Conservation (phyloP, 148 eudicot genomes). For the Silene latifolia region DNA sequence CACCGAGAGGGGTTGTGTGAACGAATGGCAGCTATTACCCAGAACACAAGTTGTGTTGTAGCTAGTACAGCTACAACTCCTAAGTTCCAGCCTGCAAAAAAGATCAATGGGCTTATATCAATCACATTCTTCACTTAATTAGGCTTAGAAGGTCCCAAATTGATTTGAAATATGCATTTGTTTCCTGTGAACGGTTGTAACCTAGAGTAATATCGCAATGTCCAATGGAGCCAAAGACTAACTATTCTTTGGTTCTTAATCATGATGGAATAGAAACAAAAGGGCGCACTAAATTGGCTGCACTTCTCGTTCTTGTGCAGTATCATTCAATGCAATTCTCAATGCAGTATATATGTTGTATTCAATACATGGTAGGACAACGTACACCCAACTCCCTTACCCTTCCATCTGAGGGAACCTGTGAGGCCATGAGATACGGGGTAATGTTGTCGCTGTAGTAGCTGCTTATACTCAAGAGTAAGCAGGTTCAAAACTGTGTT, state of each 20-base stretch:
- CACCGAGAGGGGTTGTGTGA: slow-evolving; percentile 53
- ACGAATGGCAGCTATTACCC: slow-evolving; percentile 51
- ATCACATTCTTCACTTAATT: too few species aligned
- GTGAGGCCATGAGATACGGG: neutral
- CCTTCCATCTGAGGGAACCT: neutral
- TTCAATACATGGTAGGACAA: neutral
- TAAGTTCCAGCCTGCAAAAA: slow-evolving; percentile 45
- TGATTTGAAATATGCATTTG: neutral
- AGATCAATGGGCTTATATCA: neutral
- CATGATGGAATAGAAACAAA: too few species aligned
- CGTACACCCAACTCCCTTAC: neutral
- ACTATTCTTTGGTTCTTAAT: too few species aligned
- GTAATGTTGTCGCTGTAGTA: neutral
- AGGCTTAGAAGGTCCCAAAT: too few species aligned
- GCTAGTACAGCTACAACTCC: slow-evolving; percentile 42
- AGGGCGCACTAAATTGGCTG: neutral
- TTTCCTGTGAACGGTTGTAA: neutral
- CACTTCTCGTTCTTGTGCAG: neutral
- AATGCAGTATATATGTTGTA: neutral
- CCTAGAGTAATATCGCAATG: neutral
- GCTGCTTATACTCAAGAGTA: too few species aligned
- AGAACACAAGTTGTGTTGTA: slow-evolving; percentile 34
- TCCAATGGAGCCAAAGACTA: too few species aligned
- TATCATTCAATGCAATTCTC: neutral
- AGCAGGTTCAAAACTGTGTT: too few species aligned